Conservation (phyloP, 1,284 basidiomycete genomes). For the Cutaneotrichosporon sp. region DNA sequence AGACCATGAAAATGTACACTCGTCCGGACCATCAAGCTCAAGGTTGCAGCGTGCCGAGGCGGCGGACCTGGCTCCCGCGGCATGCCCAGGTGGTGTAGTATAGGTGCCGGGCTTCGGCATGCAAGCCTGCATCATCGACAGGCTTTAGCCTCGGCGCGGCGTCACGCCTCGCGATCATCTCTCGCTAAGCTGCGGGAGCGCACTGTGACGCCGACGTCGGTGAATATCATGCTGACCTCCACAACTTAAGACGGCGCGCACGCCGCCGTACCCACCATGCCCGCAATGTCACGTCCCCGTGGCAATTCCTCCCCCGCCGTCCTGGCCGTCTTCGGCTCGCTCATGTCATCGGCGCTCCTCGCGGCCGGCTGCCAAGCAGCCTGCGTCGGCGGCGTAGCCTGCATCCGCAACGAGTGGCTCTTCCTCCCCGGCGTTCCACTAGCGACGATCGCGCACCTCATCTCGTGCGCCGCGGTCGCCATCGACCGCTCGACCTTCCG, state of each 20-base stretch:
- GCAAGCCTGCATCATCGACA: no score
- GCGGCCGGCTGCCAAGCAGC: neutral
- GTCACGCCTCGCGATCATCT: no score
- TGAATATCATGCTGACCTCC: no score
- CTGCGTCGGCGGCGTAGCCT: neutral
- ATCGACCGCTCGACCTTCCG: neutral
- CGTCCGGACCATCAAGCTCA: neutral
- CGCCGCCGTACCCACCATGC: neutral
- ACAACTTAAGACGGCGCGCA: no score
- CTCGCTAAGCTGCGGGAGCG: no score
- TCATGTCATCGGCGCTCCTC: neutral
- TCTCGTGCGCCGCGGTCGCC: slow-evolving; percentile 24
- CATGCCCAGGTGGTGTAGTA: no score
- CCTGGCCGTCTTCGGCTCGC: neutral
- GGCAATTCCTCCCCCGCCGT: neutral
- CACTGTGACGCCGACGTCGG: no score
- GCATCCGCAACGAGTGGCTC: neutral
- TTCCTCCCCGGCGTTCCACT: neutral
- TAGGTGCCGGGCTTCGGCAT: no score
- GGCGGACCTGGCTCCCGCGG: neutral
- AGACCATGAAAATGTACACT: neutral
- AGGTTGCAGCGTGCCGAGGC: neutral
- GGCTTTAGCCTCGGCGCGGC: no score
- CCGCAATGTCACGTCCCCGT: neutral
- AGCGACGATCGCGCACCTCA: slow-evolving; percentile 19